Evolutionary conservation across 2,329 filamentous ascomycete genomes (phyloP), one percentile per base, ranked within the genome.

Genomic region (Bimuria novae-zelandiae): DNA sequence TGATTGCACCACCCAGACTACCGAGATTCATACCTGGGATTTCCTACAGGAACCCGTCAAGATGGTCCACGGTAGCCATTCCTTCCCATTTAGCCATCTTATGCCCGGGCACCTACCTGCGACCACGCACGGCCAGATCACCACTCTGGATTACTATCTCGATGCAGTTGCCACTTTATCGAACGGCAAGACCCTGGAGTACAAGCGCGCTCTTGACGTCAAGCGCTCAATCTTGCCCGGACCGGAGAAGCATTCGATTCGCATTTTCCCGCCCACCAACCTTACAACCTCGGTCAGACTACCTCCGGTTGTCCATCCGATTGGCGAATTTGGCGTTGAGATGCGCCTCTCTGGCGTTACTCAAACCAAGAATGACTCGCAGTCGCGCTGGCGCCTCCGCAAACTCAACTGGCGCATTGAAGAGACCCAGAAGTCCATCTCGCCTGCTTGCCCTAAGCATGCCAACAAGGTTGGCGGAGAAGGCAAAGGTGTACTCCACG

Each of bases 181-280:
- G 30, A 82, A 81, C 47, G 82, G 81, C 54, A 84, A 85, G 60
- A 81, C 81, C 54, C 81, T 90, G 67, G 84, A 81, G 62, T 84
- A 90, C 65, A 82, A 84, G 56, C 84, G 86, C 65, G 82, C 83
- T 8, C 79, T 97, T 39, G 80, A 86, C 50, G 83, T 97, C 62
- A 88, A 88, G 77, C 89, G 93, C 56, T 89, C 92, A 29, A 84
- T 97, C 22, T 82, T 88, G 48, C 85, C 90, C 2, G 89, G 91
- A 43, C 81, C 84, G 48, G 91, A 95, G 56, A 93, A 95, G 76
- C 88, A 92, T 75, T 95, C 90, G 14, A 87, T 96, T 57, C 90
- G 93, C 68, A 89, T 97, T 68, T 99, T 99, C 76, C 94, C 93
- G 42, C 93, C 94, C 0, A 99, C 94, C 62, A 94, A 96, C 76